Conservation (phyloP, 2,329 filamentous ascomycete genomes). For the Fusarium humuli region DNA sequence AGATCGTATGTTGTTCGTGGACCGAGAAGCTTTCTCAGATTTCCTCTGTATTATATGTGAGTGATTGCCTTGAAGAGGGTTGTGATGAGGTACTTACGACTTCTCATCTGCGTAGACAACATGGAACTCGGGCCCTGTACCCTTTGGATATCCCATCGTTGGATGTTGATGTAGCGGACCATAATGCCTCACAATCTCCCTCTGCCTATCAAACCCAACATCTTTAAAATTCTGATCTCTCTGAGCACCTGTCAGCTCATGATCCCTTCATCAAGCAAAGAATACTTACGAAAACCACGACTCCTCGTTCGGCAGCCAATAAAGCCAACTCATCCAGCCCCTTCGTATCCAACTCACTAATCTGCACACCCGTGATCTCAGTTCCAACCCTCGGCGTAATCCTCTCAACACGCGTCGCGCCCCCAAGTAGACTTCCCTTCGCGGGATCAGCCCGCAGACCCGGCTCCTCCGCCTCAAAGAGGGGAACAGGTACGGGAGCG, state of each 20-base stretch:
- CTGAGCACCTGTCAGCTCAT: conserved; percentile 16
- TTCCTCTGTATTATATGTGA: conserved; percentile 30
- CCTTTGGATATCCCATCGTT: conserved; percentile 49
- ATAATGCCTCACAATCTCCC: conserved; percentile 48
- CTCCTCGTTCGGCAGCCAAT: conserved; percentile 48
- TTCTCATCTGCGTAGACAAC: conserved; percentile 51
- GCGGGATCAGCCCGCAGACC: conserved; percentile 47
- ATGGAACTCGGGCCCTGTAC: conserved; percentile 50
- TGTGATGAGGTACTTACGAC: conserved; percentile 29
- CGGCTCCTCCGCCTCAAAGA: conserved; percentile 49
- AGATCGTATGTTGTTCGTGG: conserved; percentile 47
- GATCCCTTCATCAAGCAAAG: rapidly evolving
- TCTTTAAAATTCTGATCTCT: conserved; percentile 51
- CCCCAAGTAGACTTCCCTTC: conserved; percentile 40
- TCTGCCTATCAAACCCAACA: conserved; percentile 48
- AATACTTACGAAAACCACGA: conserved; percentile 48
- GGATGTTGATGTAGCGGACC: conserved; percentile 49
- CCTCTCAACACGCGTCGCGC: conserved; percentile 25
- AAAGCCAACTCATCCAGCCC: conserved; percentile 49
- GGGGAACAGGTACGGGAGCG: conserved; percentile 40
- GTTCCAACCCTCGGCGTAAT: conserved; percentile 48
- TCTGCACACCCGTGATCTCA: conserved; percentile 48
- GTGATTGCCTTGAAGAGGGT: rapidly evolving
- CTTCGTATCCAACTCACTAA: conserved; percentile 40
- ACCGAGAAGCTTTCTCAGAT: conserved; percentile 45